Evolutionary conservation across 78 protist genomes (phyloP).

Genomic region (Dictyostelium intermedium): DNA sequence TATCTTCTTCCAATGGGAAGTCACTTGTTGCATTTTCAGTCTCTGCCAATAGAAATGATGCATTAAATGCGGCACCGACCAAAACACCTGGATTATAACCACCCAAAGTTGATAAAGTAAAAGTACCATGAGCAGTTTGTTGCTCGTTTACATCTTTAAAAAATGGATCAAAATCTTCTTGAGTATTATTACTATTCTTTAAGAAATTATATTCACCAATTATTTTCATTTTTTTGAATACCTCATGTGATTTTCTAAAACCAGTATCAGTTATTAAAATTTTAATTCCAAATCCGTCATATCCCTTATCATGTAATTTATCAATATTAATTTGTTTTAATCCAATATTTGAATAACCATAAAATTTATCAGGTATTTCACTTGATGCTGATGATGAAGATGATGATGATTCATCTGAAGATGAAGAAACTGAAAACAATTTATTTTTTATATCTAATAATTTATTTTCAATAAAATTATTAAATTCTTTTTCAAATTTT

Average conservation of each 20-base stretch:
- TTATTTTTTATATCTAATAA: background rate
- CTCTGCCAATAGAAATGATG: constrained; percentile 56
- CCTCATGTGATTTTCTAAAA: constrained; percentile 36
- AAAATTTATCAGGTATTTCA: background rate
- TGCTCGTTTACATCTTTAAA: background rate
- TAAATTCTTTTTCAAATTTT: background rate
- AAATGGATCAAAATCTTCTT: background rate
- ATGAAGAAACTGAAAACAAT: background rate
- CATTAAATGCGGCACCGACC: constrained; percentile 67
- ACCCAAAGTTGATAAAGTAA: constrained; percentile 50
- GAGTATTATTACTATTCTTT: background rate
- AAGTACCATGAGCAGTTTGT: constrained; percentile 76
- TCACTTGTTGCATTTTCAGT: constrained; percentile 23
- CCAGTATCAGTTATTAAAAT: constrained; percentile 75
- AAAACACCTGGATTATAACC: constrained; percentile 46
- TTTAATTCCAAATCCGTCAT: constrained; percentile 39
- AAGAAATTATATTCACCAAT: constrained; percentile 52
- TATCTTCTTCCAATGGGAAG: constrained; percentile 45
- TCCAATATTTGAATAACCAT: background rate
- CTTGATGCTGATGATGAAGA: background rate
- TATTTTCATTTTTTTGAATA: constrained; percentile 28
- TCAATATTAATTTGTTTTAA: background rate
- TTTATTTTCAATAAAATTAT: background rate
- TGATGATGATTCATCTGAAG: background rate
- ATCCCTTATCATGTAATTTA: background rate